A percentile compares a stretch with the other conserved stretches of the same genome.
Evolutionary conservation across 2,329 filamentous ascomycete species (phyloP).

Genomic region (Zymoseptoria brevis): DNA sequence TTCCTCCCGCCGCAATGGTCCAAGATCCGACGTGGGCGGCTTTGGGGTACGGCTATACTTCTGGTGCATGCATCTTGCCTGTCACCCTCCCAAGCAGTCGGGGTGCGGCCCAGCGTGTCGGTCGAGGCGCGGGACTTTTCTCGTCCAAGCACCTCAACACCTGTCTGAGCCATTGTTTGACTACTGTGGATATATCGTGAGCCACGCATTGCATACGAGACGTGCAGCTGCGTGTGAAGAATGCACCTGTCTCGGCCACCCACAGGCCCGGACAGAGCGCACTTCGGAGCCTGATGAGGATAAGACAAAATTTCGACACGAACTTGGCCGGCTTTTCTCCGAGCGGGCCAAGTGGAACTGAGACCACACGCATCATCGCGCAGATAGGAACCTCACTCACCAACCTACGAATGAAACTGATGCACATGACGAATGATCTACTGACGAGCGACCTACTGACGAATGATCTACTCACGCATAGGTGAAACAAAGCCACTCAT

Average conservation of each 20-base stretch:
- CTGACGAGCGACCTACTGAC: background rate
- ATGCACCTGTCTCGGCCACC: background rate
- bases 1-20: background rate
- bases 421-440: background rate
- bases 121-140: background rate
- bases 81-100: background rate
- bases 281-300: too few relatives aligned
- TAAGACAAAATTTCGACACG: background rate
- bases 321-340: background rate
- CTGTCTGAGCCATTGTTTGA: background rate
- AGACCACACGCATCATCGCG: background rate
- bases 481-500: background rate
- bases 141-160: background rate
- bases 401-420: background rate
- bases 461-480: background rate
- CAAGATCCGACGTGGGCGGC: background rate
- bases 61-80: background rate
- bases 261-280: background rate
- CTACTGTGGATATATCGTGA: background rate
- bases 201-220: background rate
- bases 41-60: background rate
- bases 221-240: background rate
- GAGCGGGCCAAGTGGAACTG: background rate
- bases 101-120: background rate
- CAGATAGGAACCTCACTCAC: background rate